Evolutionary conservation across 139 green algal genomes (phyloP), one percentile per base, ranked within the genome.

Genomic region (Chlorella sp.): DNA sequence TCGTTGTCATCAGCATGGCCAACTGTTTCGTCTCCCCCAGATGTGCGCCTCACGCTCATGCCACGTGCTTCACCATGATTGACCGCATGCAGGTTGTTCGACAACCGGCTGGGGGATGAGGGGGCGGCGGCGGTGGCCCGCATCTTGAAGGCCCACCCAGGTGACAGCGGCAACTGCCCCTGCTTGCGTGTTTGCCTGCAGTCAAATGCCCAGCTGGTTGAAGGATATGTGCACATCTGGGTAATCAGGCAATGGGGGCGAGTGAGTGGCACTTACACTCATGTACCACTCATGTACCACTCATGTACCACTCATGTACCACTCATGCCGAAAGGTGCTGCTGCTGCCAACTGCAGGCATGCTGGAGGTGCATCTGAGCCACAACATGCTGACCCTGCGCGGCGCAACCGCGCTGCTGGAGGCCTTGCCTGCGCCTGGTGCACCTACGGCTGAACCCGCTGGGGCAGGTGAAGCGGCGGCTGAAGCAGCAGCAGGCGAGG

Each of bases 51-150:
- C 60, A 68, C 16, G 25, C 60, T 23, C 60, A 21, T 21, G 12
- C 12, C 15, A 3, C 13, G 12, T 60, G 51, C 51, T 21, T 60
- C 51, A 23, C 51, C n/a, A n/a, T n/a, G n/a, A n/a, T n/a, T n/a
- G n/a, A n/a, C n/a, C n/a, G n/a, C n/a, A n/a, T 60, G 51, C 51
- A 60, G 51, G 51, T 21, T 30, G 34, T 97, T 95, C 80, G 89
- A 95, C 85, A 96, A 96, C 84, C 32, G 80, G 23, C 78, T 96
- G 20, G 85, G 87, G 0, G 93, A 97, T 64, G 81, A 30, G 2
- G 94, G 92, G 4, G 93, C 91, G 1, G 83, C 57, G n/a, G 79
- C 87, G 18, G 78, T 93, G 41, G 88, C 93, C 1, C 78, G 86
- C 16, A 56, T 86, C 44, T 85, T 96, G 56, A 18, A 28, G 6